A percentile compares a stretch with the other conserved stretches of the same genome.
Conservation (phyloP, 2,329 filamentous ascomycete species). For the Alternaria brassicae region DNA sequence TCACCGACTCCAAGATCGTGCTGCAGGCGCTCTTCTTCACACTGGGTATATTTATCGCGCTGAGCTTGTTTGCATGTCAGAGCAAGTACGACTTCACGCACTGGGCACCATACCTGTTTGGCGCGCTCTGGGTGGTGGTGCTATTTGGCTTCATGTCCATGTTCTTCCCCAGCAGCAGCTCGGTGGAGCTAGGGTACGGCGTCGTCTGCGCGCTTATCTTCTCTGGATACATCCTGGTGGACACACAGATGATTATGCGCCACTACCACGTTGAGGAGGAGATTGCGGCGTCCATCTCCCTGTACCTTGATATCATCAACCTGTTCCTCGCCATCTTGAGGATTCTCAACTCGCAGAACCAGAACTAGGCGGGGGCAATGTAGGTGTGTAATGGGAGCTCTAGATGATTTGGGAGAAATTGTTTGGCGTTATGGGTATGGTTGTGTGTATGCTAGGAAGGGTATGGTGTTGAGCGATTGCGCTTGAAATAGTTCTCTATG, state of each 20-base stretch:
- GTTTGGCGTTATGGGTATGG: not conserved
- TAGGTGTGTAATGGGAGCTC: not conserved
- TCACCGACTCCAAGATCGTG: slow-evolving; percentile 84
- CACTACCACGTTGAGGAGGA: slow-evolving; percentile 98
- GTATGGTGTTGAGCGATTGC: not conserved
- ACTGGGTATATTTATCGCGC: slow-evolving; percentile 67
- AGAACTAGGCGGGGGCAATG: slow-evolving; percentile 68
- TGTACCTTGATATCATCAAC: slow-evolving; percentile 97
- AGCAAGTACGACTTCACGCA: slow-evolving; percentile 97
- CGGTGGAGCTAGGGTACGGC: slow-evolving; percentile 84
- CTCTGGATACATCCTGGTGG: slow-evolving; percentile 91
- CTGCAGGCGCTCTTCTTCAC: slow-evolving; percentile 91
- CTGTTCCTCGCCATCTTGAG: slow-evolving; percentile 93
- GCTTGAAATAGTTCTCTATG: not conserved
- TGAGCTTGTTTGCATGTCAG: slow-evolving; percentile 89
- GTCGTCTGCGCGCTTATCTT: slow-evolving; percentile 85
- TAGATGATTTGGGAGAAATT: not conserved
- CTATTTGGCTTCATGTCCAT: slow-evolving; percentile 91
- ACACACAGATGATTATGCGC: slow-evolving; percentile 93
- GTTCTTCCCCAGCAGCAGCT: slow-evolving; percentile 86
- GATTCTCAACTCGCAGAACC: slow-evolving; percentile 94
- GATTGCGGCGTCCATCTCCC: slow-evolving; percentile 91
- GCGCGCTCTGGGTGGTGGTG: slow-evolving; percentile 85
- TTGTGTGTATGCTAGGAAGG: not conserved
- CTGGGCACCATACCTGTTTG: slow-evolving; percentile 96